These are phyloP conservation scores for Sporothrix globosa DNA, from an alignment of 2,329 filamentous ascomycete species.

Conservation along the genomic window DNA sequence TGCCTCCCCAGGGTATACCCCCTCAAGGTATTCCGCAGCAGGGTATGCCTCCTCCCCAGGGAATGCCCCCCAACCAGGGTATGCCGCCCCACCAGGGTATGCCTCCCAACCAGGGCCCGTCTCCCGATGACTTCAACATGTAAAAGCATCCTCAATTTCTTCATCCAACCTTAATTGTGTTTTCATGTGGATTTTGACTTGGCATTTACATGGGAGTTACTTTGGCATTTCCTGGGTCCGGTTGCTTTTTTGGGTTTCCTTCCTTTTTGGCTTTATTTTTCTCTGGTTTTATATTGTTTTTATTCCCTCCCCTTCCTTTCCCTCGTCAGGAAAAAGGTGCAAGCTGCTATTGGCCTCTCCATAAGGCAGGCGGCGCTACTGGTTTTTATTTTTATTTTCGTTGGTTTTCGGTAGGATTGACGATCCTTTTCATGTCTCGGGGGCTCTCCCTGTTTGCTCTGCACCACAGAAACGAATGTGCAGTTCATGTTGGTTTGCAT, in stretches of 20 bases:
- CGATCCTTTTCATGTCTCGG: not conserved
- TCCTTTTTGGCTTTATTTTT: not conserved
- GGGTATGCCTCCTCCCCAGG: no score
- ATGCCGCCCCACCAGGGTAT: no score
- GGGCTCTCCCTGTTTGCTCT: not conserved
- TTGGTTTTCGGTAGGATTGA: not conserved
- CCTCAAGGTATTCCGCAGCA: no score
- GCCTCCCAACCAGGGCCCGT: no score
- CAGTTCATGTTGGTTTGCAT: no score
- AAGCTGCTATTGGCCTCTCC: not conserved
- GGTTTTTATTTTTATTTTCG: not conserved
- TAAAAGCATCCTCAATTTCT: not conserved
- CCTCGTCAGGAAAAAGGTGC: not conserved
- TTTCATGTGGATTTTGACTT: not conserved
- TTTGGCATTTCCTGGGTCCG: no score
- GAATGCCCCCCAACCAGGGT: no score
- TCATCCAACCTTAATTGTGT: not conserved
- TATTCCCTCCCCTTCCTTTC: constrained; percentile 14
- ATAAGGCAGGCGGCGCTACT: not conserved
- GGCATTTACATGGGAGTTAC: no score
- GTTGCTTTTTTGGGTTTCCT: not conserved
- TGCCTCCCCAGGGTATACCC: not conserved
- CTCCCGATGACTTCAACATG: no score
- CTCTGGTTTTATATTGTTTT: not conserved
- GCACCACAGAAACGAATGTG: not conserved